Base-by-base conservation (phyloP, 2,329 filamentous ascomycete genomes). In the Aspergillus chevalieri region DNA sequence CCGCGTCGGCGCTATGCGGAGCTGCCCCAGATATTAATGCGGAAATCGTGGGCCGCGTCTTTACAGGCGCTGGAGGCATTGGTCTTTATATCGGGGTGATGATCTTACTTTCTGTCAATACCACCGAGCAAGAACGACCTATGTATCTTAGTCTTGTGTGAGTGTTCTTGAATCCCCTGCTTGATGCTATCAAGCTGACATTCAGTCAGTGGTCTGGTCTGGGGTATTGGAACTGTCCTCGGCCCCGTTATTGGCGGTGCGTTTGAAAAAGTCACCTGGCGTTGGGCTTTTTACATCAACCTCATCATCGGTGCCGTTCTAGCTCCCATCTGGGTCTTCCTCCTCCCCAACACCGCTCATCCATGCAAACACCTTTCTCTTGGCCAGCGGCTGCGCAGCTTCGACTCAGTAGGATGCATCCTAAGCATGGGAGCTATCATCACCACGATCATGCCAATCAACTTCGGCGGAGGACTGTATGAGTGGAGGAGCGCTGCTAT, bases 211-310 rank as follows among this genome's bases (percentile, higher is more conserved):
- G 69, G 65, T 2, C 54, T 72, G 10, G 52, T 59, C 33, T 73
- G 65, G 66, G 67, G 68, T 8, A 9, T 62, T 1, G 70, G 70
- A 5, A 64, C 60, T 6, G 59, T 71, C 3, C 56, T 71, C 0
- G 70, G 70, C 5, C 71, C 69, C 0, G 56, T 58, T 17, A 42
- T 59, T 4, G 54, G 57, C 1, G 54, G 56, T 9, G 54, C 49
- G 9, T 58, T 60, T 12, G 47, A 48, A 1, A 52, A 54, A 10
- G 52, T 47, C 22, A 48, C 54, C 10, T 70, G 67, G 67, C 58
- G 64, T 36, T 71, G 66, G 67, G 70, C 68, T 0, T 78, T 79
- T 56, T 84, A 84, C 56, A 76, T 83, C 65, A 83, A 83, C 55
- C 67, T 83, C 0, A 60, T 69, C 33, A 64, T 77, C 43, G 70